Conservation (phyloP, 1,284 basidiomycete species). For the Athelia sp. region DNA sequence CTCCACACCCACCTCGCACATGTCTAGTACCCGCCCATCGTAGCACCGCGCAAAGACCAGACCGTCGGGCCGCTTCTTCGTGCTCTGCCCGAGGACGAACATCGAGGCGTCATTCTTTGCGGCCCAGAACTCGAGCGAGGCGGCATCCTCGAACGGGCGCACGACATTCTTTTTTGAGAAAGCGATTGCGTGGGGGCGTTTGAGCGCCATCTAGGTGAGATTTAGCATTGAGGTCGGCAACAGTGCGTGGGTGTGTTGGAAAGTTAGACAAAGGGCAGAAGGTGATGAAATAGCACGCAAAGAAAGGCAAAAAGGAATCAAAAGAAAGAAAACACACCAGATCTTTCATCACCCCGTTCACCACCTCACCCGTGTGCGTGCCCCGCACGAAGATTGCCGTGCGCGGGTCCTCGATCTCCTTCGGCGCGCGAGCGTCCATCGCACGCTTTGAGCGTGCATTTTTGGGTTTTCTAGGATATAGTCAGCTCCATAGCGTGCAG, state of each 20-base stretch:
- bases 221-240: no score
- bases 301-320: not conserved
- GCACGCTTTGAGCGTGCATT: slow-evolving; percentile 97
- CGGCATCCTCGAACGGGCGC: slow-evolving; percentile 85
- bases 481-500: no score
- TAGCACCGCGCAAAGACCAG: slow-evolving; percentile 87
- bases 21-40: slow-evolving; percentile 85
- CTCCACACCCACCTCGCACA: slow-evolving; percentile 91
- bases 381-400: slow-evolving; percentile 90
- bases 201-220: slow-evolving; percentile 74
- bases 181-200: slow-evolving; percentile 83
- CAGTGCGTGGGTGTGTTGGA: not conserved
- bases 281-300: not conserved
- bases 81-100: slow-evolving; percentile 88
- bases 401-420: slow-evolving; percentile 83
- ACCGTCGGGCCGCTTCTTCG: slow-evolving; percentile 92
- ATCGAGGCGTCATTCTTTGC: slow-evolving; percentile 93
- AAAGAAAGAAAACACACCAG: slow-evolving; percentile 49
- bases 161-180: slow-evolving; percentile 96
- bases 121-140: slow-evolving; percentile 90
- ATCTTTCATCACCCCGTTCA: slow-evolving; percentile 84
- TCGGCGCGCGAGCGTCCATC: slow-evolving; percentile 82
- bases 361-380: slow-evolving; percentile 77
- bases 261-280: not conserved
- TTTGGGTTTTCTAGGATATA: slow-evolving; percentile 76